These are phyloP conservation scores for Umbellularia californica DNA, from an alignment of 164 flowering plant genomes.

Conservation along the genomic window DNA sequence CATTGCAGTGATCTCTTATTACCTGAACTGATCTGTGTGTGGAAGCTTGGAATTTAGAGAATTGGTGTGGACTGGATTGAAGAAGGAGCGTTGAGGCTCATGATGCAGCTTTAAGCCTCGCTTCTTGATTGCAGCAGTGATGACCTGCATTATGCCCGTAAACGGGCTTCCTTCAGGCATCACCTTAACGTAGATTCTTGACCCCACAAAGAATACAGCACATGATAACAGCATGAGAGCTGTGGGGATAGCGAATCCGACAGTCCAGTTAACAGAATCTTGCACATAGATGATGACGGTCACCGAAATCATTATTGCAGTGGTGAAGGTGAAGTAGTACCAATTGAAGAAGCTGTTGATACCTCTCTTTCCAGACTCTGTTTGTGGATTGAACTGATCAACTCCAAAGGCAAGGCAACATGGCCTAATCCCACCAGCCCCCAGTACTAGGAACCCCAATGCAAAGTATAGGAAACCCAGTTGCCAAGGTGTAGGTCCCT, in stretches of 20 bases:
- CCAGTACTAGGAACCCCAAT: conserved; percentile 50
- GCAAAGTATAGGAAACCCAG: conserved; percentile 44
- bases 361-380: conserved; percentile 67
- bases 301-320: conserved; percentile 64
- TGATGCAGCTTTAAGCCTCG: conserved; percentile 32
- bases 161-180: conserved; percentile 73
- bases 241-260: conserved; percentile 67
- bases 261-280: conserved; percentile 65
- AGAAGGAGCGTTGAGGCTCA: conserved; percentile 38
- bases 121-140: conserved; percentile 59
- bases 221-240: conserved; percentile 58
- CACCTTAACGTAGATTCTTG: conserved; percentile 57
- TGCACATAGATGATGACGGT: conserved; percentile 84
- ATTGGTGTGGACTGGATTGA: conserved; percentile 29
- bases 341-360: conserved; percentile 89
- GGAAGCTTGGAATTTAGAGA: conserved; percentile 59
- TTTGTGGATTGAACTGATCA: conserved; percentile 77
- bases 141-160: conserved; percentile 46
- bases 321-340: conserved; percentile 84
- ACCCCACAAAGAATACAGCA: conserved; percentile 53
- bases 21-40: conserved; percentile 78
- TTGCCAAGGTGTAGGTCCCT: conserved; percentile 57
- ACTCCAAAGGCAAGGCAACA: conserved; percentile 89
- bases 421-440: conserved; percentile 72
- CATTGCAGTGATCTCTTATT: background rate